Base-by-base conservation (phyloP, 352 stramenopile genomes). In the Pythium periplocum region DNA sequence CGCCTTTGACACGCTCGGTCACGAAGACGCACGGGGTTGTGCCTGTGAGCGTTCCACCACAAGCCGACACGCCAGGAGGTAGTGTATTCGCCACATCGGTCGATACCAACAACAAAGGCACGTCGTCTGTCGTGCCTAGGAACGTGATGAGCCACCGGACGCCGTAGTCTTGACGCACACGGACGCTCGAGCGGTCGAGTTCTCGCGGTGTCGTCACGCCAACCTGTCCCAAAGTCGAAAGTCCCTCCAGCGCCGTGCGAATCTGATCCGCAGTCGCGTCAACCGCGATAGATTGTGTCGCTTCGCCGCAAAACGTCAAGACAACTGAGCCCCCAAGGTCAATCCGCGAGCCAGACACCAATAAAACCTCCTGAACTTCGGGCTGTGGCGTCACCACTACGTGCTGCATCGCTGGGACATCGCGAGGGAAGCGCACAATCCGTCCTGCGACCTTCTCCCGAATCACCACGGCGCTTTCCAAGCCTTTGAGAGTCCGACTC, bases 291-390 rank as follows among this genome's bases (percentile, higher is more conserved):
- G 48, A 45, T 2, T 63, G 42, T 1, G 84, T 92, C 3, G 62
- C 68, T 53, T 93, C 78, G 1, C 82, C 78, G 39, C 70, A 84
- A 56, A 92, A 81, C 26, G 64, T 79, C 33, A 96, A 34, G 37
- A 62, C 62, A n/a, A 95, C 53, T 0, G 55, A 62, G 0, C 86
- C 83, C 6, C 67, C 59, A 0, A 92, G 45, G 42, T 90, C 79
- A 4, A 87, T 64, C n/a, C 68, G 72, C 3, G 73, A 89, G 33
- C 68, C 62, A 0, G 62, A 73, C 35, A 77, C 90, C 40, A 90
- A 67, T 41, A 84, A 81, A 2, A 96, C 54, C n/a, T 87, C 76
- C 38, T 93, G 81, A 1, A 93, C 64, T 54, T 92, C 83, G 10
- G 61, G 51, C 9, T 57, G 12, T 0, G 75, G 61, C 7, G 31